Percentiles rank a stretch among this genome's conserved stretches.
Conservation (phyloP, 129 eudicot genomes). For the Centella asiatica region DNA sequence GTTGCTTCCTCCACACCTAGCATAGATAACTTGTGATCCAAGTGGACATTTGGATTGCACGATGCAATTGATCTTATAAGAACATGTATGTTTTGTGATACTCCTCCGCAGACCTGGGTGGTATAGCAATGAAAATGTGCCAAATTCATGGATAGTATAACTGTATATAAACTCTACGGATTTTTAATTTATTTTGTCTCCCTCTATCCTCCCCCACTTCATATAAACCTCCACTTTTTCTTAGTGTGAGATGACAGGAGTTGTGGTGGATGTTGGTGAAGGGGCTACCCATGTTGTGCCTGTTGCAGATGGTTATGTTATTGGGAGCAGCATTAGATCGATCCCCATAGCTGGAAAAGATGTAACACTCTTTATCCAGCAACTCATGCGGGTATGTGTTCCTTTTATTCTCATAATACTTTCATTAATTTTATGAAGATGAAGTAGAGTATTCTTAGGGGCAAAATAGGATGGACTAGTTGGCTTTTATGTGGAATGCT, state of each 20-base stretch:
- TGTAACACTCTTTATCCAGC: conserved; percentile 80
- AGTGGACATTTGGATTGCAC: no score
- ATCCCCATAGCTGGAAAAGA: conserved; percentile 76
- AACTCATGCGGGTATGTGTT: conserved; percentile 72
- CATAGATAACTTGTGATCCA: no score
- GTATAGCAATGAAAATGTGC: no score
- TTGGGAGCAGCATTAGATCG: conserved; percentile 95
- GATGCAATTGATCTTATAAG: no score
- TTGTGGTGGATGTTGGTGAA: conserved; percentile 92
- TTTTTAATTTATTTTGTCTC: no score
- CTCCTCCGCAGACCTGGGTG: no score
- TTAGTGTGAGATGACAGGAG: conserved; percentile 99
- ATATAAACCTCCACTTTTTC: conserved; percentile 18
- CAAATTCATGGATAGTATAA: no score
- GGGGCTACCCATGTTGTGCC: conserved; percentile 97
- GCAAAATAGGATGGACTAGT: no score
- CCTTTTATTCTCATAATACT: conserved; percentile 9
- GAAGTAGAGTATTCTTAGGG: background rate
- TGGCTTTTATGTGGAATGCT: no score
- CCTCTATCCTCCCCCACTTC: background rate
- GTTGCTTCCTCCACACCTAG: no score
- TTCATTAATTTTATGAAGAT: background rate
- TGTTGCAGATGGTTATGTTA: conserved; percentile 97
- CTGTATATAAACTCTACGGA: no score
- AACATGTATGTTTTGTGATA: no score